Conservation (phyloP, 148 eudicot genomes). For the Gaultheria prostrata region DNA sequence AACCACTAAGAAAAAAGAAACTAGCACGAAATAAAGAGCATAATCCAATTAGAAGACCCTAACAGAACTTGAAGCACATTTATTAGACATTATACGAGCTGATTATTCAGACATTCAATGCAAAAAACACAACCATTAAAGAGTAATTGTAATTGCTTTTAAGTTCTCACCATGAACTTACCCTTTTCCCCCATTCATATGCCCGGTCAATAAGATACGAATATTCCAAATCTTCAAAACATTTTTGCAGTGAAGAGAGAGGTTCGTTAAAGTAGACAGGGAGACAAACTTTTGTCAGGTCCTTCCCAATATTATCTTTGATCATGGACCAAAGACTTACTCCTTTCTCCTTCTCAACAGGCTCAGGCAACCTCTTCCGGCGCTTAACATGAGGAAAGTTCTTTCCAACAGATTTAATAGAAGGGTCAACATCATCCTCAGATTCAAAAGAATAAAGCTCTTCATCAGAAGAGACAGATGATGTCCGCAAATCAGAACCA, state of each 20-base stretch:
- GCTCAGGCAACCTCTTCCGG: constrained; percentile 33
- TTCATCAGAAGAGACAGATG: constrained; percentile 30
- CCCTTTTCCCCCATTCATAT: constrained; percentile 34
- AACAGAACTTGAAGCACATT: not conserved
- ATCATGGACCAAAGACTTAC: constrained; percentile 36
- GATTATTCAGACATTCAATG: not conserved
- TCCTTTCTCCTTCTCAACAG: constrained; percentile 31
- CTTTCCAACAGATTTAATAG: constrained; percentile 14
- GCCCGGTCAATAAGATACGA: constrained; percentile 34
- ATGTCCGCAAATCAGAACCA: constrained; percentile 25
- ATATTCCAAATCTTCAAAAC: constrained; percentile 35
- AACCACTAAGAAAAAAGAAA: not conserved
- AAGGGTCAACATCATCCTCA: constrained; percentile 17
- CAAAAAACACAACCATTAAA: not conserved
- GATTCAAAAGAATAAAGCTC: constrained; percentile 19
- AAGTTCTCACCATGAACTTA: constrained; percentile 6
- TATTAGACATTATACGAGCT: not conserved
- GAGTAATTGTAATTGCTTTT: not conserved
- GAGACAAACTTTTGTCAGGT: constrained; percentile 35
- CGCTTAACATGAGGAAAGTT: constrained; percentile 26
- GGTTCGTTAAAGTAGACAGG: constrained; percentile 40
- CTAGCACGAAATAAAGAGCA: not conserved
- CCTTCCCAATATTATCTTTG: constrained; percentile 37
- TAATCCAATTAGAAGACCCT: not conserved
- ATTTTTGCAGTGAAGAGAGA: constrained; percentile 31